Evolutionary conservation across 768 basidiomycete species (phyloP).

Genomic region (Strobilomyces dryophilus): DNA sequence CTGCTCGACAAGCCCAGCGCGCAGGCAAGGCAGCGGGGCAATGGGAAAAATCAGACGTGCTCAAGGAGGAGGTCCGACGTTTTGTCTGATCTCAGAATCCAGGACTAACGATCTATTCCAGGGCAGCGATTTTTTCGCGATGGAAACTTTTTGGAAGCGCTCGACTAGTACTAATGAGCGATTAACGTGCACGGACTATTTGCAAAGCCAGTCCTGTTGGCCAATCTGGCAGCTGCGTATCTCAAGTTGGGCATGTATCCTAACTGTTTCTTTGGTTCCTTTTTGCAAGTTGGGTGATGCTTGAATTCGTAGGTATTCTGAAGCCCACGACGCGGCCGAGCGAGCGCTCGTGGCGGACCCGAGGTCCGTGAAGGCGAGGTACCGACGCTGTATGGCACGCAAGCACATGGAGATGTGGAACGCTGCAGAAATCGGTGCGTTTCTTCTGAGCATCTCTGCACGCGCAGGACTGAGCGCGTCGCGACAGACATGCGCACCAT

Average conservation of each 20-base stretch:
- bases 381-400: conserved; percentile 32
- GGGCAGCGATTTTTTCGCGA: conserved; percentile 44
- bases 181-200: conserved; percentile 33
- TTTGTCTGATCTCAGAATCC: too few species aligned
- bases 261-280: not conserved
- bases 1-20: conserved; percentile 11
- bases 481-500: conserved; percentile 27
- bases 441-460: not conserved
- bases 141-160: conserved; percentile 35
- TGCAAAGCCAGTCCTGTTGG: conserved; percentile 33
- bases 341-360: conserved; percentile 29
- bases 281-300: too few species aligned
- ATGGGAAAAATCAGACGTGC: conserved; percentile 19
- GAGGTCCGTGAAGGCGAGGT: conserved; percentile 33
- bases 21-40: conserved; percentile 19
- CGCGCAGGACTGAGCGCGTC: not conserved
- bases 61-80: conserved; percentile 29
- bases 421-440: conserved; percentile 23
- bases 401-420: conserved; percentile 22
- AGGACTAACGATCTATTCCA: conserved; percentile 8
- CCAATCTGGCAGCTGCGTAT: conserved; percentile 41
- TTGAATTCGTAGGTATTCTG: conserved; percentile 15
- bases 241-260: conserved; percentile 39
- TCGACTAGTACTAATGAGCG: conserved; percentile 39
- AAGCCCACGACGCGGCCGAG: conserved; percentile 29